These are phyloP conservation scores for Ogataea pignaliae DNA, from an alignment of 805 yeast species.

Conservation along the genomic window DNA sequence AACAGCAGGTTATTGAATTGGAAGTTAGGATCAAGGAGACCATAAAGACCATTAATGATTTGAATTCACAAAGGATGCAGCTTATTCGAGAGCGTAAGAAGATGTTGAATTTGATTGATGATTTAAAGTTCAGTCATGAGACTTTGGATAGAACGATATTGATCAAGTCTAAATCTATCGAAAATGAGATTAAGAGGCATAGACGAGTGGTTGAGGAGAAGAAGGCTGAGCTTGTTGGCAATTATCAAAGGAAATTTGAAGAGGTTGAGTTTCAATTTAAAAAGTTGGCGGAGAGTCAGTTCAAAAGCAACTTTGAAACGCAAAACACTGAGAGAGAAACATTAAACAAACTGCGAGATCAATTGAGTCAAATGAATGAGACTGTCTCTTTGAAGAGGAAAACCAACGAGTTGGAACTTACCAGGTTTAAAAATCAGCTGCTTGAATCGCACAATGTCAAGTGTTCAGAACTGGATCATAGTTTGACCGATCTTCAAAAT, in stretches of 20 bases:
- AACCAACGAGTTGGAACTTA: constrained; percentile 7
- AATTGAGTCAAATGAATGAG: constrained; percentile 23
- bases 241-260: constrained; percentile 12
- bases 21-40: constrained; percentile 10
- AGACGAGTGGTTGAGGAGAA: constrained; percentile 24
- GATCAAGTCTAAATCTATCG: constrained; percentile 13
- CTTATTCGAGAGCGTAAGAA: constrained; percentile 17
- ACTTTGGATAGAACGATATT: constrained; percentile 17
- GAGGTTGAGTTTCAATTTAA: constrained; percentile 17
- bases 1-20: constrained; percentile 17
- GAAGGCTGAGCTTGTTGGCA: constrained; percentile 28
- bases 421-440: constrained; percentile 2
- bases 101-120: constrained; percentile 11
- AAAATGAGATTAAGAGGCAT: constrained; percentile 25
- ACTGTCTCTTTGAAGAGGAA: constrained; percentile 15
- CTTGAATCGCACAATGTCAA: constrained; percentile 1
- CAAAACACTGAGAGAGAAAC: constrained; percentile 25
- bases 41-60: constrained; percentile 15
- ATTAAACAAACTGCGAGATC: constrained; percentile 22
- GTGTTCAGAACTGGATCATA: neutral
- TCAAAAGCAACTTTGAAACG: constrained; percentile 27
- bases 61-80: constrained; percentile 16
- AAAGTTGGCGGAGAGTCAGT: constrained; percentile 19
- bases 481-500: constrained; percentile 9
- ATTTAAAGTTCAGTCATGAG: constrained; percentile 10